These are phyloP conservation scores for Colletotrichum viniferum DNA, from an alignment of 2,329 filamentous ascomycete species.

Conservation along the genomic window DNA sequence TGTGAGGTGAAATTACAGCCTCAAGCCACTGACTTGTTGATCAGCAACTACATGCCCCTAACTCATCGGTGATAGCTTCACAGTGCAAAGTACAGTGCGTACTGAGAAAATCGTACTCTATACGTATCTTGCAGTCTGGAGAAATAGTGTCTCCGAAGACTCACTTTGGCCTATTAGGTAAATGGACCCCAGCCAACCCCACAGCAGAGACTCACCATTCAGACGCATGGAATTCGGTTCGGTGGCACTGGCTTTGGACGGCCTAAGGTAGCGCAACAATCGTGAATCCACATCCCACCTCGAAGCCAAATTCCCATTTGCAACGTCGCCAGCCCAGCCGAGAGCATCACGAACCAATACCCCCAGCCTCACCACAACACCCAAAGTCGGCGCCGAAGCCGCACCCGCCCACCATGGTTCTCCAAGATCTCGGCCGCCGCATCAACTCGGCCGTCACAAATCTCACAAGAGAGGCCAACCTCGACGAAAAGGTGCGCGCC, in stretches of 20 bases:
- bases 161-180: background rate
- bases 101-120: too few relatives aligned
- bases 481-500: slow-evolving; percentile 85
- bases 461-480: slow-evolving; percentile 87
- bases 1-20: background rate
- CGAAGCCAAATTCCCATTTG: slow-evolving; percentile 21
- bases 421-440: slow-evolving; percentile 97
- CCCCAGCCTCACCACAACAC: background rate
- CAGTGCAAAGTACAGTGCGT: too few relatives aligned
- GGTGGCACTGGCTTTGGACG: background rate
- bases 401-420: slow-evolving; percentile 73
- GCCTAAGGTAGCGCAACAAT: slow-evolving; percentile 1
- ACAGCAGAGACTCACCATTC: background rate
- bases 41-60: background rate
- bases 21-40: background rate
- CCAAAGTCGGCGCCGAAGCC: slow-evolving; percentile 22
- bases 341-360: slow-evolving; percentile 7
- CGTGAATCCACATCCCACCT: slow-evolving; percentile 13
- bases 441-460: slow-evolving; percentile 97
- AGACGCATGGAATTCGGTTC: background rate
- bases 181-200: background rate
- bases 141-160: slow-evolving; percentile 1
- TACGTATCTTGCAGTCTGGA: background rate
- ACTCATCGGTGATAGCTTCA: background rate
- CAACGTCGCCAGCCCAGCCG: slow-evolving; percentile 15